Conservation (phyloP, 2,329 filamentous ascomycete species). For the Lecanosticta acicola region DNA sequence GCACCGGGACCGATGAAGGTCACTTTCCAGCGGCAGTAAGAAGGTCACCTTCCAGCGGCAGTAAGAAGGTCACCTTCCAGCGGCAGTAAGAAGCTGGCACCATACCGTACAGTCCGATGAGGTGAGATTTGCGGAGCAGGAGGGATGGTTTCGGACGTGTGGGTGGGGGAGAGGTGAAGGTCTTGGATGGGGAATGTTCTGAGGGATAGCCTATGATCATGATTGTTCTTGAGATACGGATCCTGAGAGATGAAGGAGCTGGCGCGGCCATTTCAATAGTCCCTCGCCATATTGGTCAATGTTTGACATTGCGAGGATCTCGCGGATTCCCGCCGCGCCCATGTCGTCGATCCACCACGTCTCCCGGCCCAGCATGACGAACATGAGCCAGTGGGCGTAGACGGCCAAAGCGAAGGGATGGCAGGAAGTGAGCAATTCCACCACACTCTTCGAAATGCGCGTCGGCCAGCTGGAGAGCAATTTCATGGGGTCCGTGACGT, state of each 20-base stretch:
- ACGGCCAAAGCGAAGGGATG: not conserved
- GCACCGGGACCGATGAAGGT: slow-evolving; percentile 83
- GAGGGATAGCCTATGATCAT: too few relatives aligned
- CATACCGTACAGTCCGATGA: too few relatives aligned
- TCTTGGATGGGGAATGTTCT: too few relatives aligned
- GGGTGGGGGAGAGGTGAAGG: too few relatives aligned
- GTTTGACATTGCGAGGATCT: too few relatives aligned
- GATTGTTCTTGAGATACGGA: too few relatives aligned
- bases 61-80: slow-evolving; percentile 90
- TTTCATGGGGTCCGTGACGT: not conserved
- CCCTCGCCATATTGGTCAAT: too few relatives aligned
- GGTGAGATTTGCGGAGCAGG: too few relatives aligned
- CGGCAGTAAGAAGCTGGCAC: slow-evolving; percentile 78
- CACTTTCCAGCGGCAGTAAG: slow-evolving; percentile 84
- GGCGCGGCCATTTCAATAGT: too few relatives aligned
- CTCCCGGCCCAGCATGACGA: not conserved
- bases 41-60: slow-evolving; percentile 96
- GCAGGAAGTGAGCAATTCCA: not conserved
- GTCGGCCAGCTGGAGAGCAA: not conserved
- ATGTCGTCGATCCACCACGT: not conserved
- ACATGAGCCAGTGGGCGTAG: slow-evolving; percentile 1
- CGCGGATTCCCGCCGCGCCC: not conserved
- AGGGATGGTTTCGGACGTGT: too few relatives aligned
- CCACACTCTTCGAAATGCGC: not conserved
- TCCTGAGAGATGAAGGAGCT: too few relatives aligned